These are phyloP conservation scores for Emergomyces orientalis DNA, from an alignment of 2,329 filamentous ascomycete species.

Conservation along the genomic window DNA sequence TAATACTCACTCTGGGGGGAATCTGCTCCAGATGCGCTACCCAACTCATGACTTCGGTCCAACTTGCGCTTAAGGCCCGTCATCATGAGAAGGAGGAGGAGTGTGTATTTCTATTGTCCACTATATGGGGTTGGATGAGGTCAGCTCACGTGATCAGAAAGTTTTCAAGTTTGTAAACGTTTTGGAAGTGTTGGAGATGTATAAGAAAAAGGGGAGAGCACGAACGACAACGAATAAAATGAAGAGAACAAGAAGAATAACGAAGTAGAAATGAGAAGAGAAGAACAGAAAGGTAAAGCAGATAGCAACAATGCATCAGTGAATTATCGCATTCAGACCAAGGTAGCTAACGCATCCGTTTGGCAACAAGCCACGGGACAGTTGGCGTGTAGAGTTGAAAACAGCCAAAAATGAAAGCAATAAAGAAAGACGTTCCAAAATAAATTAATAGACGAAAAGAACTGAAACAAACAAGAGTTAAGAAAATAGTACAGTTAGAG, in stretches of 20 bases:
- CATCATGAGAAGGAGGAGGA: neutral
- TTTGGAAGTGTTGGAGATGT: no score
- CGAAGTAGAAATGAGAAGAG: no score
- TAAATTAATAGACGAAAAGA: no score
- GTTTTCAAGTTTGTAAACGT: neutral
- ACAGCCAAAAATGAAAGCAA: neutral
- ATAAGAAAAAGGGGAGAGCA: neutral
- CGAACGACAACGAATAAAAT: neutral
- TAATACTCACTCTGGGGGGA: slow-evolving; percentile 5
- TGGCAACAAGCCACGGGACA: neutral
- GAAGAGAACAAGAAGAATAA: neutral
- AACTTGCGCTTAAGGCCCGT: slow-evolving; percentile 7
- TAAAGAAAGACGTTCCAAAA: neutral
- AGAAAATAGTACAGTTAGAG: neutral
- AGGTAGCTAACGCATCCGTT: no score
- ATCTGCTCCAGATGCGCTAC: neutral
- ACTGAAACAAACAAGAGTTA: neutral
- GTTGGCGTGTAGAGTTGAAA: neutral
- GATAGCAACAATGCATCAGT: neutral
- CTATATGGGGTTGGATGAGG: neutral
- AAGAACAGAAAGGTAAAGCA: neutral
- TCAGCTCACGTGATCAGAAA: slow-evolving; percentile 1
- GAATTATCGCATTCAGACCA: neutral
- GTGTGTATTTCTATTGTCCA: neutral
- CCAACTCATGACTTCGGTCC: slow-evolving; percentile 2